Percentiles rank a stretch among this genome's conserved stretches.
Evolutionary conservation across 495 filamentous ascomycete genomes (phyloP).

Genomic region (Astrothelium macrocarpum): DNA sequence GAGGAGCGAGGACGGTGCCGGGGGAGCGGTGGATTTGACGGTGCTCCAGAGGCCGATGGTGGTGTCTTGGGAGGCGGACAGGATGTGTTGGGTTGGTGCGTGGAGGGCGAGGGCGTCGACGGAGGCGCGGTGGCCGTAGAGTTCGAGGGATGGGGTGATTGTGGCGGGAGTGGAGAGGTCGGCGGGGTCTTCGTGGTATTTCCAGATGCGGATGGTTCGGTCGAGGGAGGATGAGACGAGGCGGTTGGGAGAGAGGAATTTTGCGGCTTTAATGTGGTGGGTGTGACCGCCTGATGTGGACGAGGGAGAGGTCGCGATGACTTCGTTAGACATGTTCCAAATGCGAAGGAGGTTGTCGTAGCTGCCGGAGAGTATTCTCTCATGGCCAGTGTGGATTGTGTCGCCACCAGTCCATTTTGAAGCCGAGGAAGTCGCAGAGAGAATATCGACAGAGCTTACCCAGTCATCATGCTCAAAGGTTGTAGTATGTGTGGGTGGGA

Average conservation of each 20-base stretch:
- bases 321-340: constrained; percentile 78
- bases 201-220: constrained; percentile 77
- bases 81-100: constrained; percentile 59
- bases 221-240: constrained; percentile 76
- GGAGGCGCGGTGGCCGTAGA: constrained; percentile 71
- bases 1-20: constrained; percentile 55
- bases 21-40: constrained; percentile 59
- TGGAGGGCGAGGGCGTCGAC: constrained; percentile 74
- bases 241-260: constrained; percentile 64
- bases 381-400: constrained; percentile 36
- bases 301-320: constrained; percentile 58
- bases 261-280: constrained; percentile 65
- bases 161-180: constrained; percentile 42
- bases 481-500: constrained; percentile 76
- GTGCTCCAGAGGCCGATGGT: constrained; percentile 77
- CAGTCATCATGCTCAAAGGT: constrained; percentile 95
- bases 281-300: constrained; percentile 59
- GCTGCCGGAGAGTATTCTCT: constrained; percentile 73
- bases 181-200: constrained; percentile 50
- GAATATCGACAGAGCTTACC: constrained; percentile 84
- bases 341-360: constrained; percentile 82
- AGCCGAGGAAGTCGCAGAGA: constrained; percentile 56
- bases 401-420: constrained; percentile 44
- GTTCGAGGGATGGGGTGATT: constrained; percentile 66
- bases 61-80: constrained; percentile 75